These are phyloP conservation scores for Saccharomyces jurei DNA, from an alignment of 805 yeast genomes.

Conservation along the genomic window DNA sequence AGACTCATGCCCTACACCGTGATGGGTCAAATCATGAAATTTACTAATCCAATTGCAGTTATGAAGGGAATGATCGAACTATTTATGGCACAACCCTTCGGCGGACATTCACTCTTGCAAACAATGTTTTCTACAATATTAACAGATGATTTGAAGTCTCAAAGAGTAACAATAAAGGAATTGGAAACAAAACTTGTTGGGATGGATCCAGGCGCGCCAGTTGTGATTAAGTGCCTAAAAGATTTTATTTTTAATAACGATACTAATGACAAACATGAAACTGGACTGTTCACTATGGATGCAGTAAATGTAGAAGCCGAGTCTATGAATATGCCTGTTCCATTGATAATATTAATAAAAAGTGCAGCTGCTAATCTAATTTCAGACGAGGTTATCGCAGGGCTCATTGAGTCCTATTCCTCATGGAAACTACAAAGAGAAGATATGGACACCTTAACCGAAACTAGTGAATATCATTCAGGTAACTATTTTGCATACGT, in stretches of 20 bases:
- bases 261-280: conserved; percentile 20
- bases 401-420: conserved; percentile 26
- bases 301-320: conserved; percentile 28
- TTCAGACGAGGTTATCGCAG: conserved; percentile 18
- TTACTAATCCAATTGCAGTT: conserved; percentile 82
- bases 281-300: conserved; percentile 22
- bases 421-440: conserved; percentile 20
- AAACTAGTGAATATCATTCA: conserved; percentile 15
- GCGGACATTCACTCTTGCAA: conserved; percentile 61
- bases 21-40: conserved; percentile 65
- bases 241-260: conserved; percentile 24
- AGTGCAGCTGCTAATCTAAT: conserved; percentile 13
- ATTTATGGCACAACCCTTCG: conserved; percentile 72
- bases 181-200: conserved; percentile 35
- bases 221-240: conserved; percentile 26
- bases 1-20: conserved; percentile 70
- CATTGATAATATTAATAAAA: conserved; percentile 21
- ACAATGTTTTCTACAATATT: conserved; percentile 63
- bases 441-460: conserved; percentile 3
- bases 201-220: conserved; percentile 11
- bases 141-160: conserved; percentile 65
- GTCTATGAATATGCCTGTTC: conserved; percentile 22
- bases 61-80: conserved; percentile 73
- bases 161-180: conserved; percentile 44
- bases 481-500: conserved; percentile 45